Base-by-base conservation (phyloP, 1,284 basidiomycete genomes). In the Fomitiporia mediterranea region DNA sequence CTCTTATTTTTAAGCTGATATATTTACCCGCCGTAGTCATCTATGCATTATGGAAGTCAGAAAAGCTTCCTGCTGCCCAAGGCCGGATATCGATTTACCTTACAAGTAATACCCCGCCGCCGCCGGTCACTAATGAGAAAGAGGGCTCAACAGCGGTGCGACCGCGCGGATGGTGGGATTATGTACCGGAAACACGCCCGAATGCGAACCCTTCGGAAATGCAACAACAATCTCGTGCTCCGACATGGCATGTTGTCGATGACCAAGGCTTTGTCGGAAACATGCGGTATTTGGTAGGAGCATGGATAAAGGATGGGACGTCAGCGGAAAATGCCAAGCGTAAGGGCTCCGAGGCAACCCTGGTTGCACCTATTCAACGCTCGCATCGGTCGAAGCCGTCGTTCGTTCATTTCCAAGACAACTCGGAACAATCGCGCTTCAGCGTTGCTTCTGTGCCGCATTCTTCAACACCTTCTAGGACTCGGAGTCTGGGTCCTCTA, bases 141-240 rank as follows among this genome's bases (percentile, higher is more conserved):
- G 59, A 62, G 3, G 63, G 63, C 60, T 63, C 15, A 63, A 66
- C 15, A 53, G 48, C 17, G 30, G 27, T 27, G 57, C 47, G 53
- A 32, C 70, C 70, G 30, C 72, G 78, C 35, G 79, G 75, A 7
- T 82, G 81, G 80, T 82, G 80, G 80, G 79, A 83, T 62, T 78
- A 79, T 53, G 69, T 72, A 3, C 70, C 74, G 15, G 64, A 65
- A 15, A 53, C 56, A 7, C n/a, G n/a, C n/a, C n/a, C n/a, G n/a
- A 52, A 50, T 27, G 37, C 46, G 3, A 46, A 28, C 2, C 25
- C 23, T 4, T 1, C 27, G 25, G 44, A 30, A 13, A 28, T 34
- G n/a, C n/a, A n/a, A 34, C 56, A 38, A 21, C 53, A 57, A 27
- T 17, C 50, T 32, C 51, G 48, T 11, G 56, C 39, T 44, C 32